Evolutionary conservation across 257 asterid species (phyloP).

Genomic region (Solanum pinnatisectum): DNA sequence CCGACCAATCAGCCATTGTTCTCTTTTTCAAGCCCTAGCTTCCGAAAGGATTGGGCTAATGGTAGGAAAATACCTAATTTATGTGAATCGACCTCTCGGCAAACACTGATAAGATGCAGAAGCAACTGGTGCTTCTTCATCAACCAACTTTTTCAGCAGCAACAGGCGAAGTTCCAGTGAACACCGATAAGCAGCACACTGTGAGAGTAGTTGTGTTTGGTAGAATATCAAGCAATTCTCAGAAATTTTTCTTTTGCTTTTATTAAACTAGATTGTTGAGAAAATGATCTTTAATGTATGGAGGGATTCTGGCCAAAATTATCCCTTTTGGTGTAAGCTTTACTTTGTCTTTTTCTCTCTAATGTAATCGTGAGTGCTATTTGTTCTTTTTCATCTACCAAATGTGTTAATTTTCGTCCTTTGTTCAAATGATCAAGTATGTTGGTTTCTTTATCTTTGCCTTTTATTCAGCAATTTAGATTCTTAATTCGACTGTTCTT

Average conservation of each 20-base stretch:
- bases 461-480: background rate
- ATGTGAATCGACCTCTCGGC: background rate
- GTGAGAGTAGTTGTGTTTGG: background rate
- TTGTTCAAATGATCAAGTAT: background rate
- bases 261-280: background rate
- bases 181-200: background rate
- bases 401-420: background rate
- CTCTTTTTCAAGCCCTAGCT: background rate
- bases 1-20: background rate
- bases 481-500: background rate
- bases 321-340: background rate
- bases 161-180: background rate
- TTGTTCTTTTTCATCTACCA: background rate
- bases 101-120: background rate
- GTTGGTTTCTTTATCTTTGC: background rate
- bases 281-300: background rate
- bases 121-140: background rate
- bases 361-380: background rate
- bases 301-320: background rate
- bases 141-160: background rate
- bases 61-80: background rate
- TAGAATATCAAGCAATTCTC: background rate
- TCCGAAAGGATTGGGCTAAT: background rate
- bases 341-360: too few species aligned
- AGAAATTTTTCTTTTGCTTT: background rate